These are phyloP conservation scores for Trypanosoma mega DNA, from an alignment of 208 protist genomes.

Conservation along the genomic window DNA sequence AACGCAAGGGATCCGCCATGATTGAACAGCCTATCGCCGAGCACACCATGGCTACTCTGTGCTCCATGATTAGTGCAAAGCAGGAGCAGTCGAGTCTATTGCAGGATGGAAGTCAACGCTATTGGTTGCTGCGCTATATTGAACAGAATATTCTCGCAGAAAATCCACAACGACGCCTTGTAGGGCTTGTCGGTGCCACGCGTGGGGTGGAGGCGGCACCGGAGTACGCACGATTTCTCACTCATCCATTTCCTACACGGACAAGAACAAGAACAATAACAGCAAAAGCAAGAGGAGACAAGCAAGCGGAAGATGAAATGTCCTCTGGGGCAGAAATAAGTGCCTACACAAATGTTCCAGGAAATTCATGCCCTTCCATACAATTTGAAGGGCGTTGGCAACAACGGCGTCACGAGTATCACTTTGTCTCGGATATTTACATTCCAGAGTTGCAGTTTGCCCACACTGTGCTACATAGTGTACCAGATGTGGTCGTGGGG, in stretches of 20 bases:
- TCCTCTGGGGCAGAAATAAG: neutral
- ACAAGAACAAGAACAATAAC: too few relatives aligned
- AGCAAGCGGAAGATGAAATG: too few relatives aligned
- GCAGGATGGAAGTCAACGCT: constrained; percentile 79
- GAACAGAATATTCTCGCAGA: constrained; percentile 38
- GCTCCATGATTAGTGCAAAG: constrained; percentile 75
- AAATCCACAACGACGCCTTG: constrained; percentile 26
- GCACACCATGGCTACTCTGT: constrained; percentile 80
- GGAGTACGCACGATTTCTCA: constrained; percentile 44
- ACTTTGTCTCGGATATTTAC: constrained; percentile 81
- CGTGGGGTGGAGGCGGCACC: constrained; percentile 62
- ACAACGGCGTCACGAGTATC: constrained; percentile 22
- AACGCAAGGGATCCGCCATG: neutral
- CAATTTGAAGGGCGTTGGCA: constrained; percentile 28
- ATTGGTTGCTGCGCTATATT: constrained; percentile 75
- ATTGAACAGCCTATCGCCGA: constrained; percentile 62
- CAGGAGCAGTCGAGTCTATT: constrained; percentile 82
- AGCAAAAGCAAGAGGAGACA: too few relatives aligned
- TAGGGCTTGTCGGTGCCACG: constrained; percentile 76
- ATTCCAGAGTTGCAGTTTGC: constrained; percentile 78
- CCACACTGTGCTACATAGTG: constrained; percentile 64
- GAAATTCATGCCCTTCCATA: neutral
- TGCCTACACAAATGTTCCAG: neutral
- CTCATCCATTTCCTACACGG: too few relatives aligned
- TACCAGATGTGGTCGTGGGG: constrained; percentile 62